These are phyloP conservation scores for Persicaria tinctoria DNA, from an alignment of 148 eudicot genomes.

Conservation along the genomic window DNA sequence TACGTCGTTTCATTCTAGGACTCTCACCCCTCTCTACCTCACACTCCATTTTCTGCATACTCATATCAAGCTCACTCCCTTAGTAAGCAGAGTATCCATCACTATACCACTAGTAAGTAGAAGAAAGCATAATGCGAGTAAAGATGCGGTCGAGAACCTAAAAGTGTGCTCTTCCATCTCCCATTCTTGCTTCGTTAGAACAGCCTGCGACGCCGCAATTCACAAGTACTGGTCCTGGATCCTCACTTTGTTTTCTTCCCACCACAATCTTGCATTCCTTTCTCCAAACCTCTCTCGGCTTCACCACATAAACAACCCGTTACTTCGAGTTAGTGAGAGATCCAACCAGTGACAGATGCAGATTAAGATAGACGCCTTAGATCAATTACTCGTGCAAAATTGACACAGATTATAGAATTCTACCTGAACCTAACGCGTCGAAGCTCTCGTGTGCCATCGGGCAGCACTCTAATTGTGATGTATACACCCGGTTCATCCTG, in stretches of 20 bases:
- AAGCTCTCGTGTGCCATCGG: constrained; percentile 80
- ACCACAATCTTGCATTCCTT: constrained; percentile 87
- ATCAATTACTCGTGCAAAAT: neutral
- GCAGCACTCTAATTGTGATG: constrained; percentile 72
- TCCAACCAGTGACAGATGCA: no score
- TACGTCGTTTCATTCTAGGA: no score
- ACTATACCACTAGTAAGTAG: neutral
- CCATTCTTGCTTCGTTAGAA: neutral
- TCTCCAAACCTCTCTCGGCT: constrained; percentile 94
- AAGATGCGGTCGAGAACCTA: neutral
- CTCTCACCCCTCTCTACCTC: no score
- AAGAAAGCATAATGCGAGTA: neutral
- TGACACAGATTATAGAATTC: neutral
- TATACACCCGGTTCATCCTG: constrained; percentile 95
- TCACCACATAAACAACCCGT: constrained; percentile 18
- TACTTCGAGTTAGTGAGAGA: neutral
- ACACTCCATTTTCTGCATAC: no score
- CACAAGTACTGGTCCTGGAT: constrained; percentile 77
- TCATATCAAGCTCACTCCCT: neutral
- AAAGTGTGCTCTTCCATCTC: neutral
- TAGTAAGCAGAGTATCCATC: neutral
- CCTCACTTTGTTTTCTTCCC: constrained; percentile 94
- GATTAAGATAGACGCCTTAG: neutral
- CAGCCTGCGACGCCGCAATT: neutral
- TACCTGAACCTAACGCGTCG: constrained; percentile 93